phyloP scores from a whole-genome alignment of 1,139 yeast genomes.

The Debaryomycetaceae sp. region DNA sequence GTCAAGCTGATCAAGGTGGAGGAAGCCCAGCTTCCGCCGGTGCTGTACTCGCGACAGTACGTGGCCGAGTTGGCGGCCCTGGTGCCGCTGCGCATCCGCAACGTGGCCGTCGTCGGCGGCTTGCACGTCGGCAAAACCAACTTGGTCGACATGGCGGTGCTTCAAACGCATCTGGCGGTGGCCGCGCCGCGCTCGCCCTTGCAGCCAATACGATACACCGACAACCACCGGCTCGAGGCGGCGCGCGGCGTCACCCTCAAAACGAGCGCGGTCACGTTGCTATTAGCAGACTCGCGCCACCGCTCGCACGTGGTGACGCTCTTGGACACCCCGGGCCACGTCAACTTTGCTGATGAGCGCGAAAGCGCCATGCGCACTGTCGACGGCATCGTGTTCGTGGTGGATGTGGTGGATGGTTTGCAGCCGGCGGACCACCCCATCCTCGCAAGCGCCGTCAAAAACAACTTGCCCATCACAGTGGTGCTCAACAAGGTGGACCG shows the following conservation, averaged over 20 bases:
- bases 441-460: constrained; percentile 44
- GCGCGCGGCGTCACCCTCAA: constrained; percentile 70
- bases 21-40: constrained; percentile 42
- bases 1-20: constrained; percentile 47
- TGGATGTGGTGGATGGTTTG: constrained; percentile 86
- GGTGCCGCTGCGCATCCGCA: constrained; percentile 66
- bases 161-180: constrained; percentile 57
- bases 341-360: constrained; percentile 74
- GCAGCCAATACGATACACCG: constrained; percentile 58
- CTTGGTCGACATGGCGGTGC: constrained; percentile 63
- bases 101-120: constrained; percentile 78
- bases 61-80: constrained; percentile 42
- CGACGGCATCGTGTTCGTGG: constrained; percentile 65
- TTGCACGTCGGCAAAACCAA: constrained; percentile 87
- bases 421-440: constrained; percentile 45
- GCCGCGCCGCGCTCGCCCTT: constrained; percentile 25
- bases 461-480: constrained; percentile 50
- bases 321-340: constrained; percentile 90
- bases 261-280: constrained; percentile 56
- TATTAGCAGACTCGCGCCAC: constrained; percentile 53
- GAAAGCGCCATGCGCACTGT: constrained; percentile 52
- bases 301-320: constrained; percentile 60
- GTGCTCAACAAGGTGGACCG: constrained; percentile 84
- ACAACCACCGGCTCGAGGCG: constrained; percentile 64
- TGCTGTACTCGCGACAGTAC: constrained; percentile 61